Base-by-base conservation (phyloP, 176 grass and related monocot species). In the Carex kokanica region DNA sequence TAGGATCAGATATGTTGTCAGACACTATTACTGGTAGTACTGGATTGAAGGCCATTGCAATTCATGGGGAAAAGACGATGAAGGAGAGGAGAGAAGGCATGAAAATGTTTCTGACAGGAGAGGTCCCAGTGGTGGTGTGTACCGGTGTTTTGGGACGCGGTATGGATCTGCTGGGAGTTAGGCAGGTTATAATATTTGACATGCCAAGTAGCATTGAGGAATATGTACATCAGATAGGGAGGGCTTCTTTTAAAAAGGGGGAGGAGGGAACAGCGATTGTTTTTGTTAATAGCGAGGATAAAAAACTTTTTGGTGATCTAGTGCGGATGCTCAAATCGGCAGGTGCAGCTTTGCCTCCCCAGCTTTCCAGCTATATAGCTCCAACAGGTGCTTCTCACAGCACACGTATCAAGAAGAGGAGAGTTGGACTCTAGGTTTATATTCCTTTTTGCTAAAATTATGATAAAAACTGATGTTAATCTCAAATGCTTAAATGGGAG, bases 11-110 rank as follows among this genome's bases (percentile, higher is more conserved):
- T 88, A 69, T 98, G 34, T 93, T 98, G 80, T 88, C 91, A 60
- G 92, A 94, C 79, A 93, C 92, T 74, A 91, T 98, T 87, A 90
- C 82, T 86, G 86, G 85, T 84, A 88, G 83, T 67, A 95, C 89
- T 80, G 90, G 92, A 84, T 73, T 95, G 47, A 84, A 90, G 78
- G 84, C 84, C 71, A 81, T 93, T 85, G 92, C 92, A 84, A 98
- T 93, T 80, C 95, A 98, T 86, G 92, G 92, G 23, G 95, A 95
- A 88, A 98, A 98, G 86, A 86, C 84, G 7, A 95, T 95, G 95
- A 89, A 85, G 32, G 92, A 93, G 54, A 91, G 95, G 85, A 98
- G 95, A 88, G 91, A 95, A 80, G 86, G 82, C 84, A 88, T 98
- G 87, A 87, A 81, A 85, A 89, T 84, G 32, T 94, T 95, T 89